These are phyloP conservation scores for Mucor irregularis DNA, from an alignment of 371 early-diverging fungal species.

Conservation along the genomic window DNA sequence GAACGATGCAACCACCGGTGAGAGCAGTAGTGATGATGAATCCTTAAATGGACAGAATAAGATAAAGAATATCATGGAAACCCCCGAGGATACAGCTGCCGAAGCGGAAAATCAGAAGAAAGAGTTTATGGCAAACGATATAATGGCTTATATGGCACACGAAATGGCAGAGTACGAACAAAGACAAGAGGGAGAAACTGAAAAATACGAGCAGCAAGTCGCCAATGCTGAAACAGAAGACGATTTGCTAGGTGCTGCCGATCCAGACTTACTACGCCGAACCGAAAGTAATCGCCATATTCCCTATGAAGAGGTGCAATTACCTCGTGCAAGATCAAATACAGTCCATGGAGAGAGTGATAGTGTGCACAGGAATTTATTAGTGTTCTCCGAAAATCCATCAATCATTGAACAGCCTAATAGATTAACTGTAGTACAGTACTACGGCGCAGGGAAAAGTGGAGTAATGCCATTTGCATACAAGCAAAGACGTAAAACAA, in stretches of 20 bases:
- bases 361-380: neutral
- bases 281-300: slow-evolving; percentile 41
- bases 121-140: neutral
- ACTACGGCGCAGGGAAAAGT: slow-evolving; percentile 31
- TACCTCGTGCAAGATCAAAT: neutral
- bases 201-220: slow-evolving; percentile 7
- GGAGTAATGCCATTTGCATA: slow-evolving; percentile 13
- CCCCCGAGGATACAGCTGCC: neutral
- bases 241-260: slow-evolving; percentile 4
- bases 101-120: neutral
- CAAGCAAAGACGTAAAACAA: slow-evolving; percentile 17
- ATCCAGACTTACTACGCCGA: slow-evolving; percentile 20
- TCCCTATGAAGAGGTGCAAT: slow-evolving; percentile 17
- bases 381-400: slow-evolving; percentile 19
- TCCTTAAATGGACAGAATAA: slow-evolving; percentile 11
- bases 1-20: neutral
- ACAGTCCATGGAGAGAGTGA: neutral
- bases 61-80: slow-evolving; percentile 6
- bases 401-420: slow-evolving; percentile 7
- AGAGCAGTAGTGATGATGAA: slow-evolving; percentile 1
- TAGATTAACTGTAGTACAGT: slow-evolving; percentile 1
- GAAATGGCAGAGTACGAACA: slow-evolving; percentile 18
- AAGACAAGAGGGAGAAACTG: neutral
- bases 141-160: slow-evolving; percentile 14
- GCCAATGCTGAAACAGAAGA: slow-evolving; percentile 10